These are phyloP conservation scores for Papiliotrema terrestris DNA, from an alignment of 1,284 basidiomycete species.

Conservation along the genomic window DNA sequence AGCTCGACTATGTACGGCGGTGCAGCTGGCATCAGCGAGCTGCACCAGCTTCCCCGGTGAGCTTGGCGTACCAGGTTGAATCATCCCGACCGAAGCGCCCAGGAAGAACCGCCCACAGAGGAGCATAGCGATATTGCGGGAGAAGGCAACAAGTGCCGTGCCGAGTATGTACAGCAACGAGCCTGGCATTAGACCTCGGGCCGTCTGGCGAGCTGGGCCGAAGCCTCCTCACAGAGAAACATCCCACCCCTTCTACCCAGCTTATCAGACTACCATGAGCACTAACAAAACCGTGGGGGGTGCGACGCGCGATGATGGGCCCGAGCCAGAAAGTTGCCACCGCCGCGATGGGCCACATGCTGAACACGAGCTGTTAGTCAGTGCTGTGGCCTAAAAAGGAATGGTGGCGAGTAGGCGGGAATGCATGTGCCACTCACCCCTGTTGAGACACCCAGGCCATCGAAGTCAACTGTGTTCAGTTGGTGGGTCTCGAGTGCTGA, in stretches of 20 bases:
- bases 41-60: neutral
- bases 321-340: constrained; percentile 25
- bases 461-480: constrained; percentile 11
- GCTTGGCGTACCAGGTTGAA: constrained; percentile 13
- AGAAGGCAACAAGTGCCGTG: constrained; percentile 15
- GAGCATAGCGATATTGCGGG: constrained; percentile 19
- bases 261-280: constrained; percentile 12
- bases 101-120: constrained; percentile 20
- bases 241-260: constrained; percentile 21
- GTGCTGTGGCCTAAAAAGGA: neutral
- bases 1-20: constrained; percentile 23
- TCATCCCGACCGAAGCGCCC: constrained; percentile 18
- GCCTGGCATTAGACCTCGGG: constrained; percentile 4
- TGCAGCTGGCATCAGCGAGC: constrained; percentile 9
- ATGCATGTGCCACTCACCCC: constrained; percentile 11
- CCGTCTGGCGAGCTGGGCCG: neutral
- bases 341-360: constrained; percentile 25
- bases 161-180: constrained; percentile 18
- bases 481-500: neutral
- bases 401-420: too few relatives aligned
- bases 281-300: neutral
- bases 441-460: constrained; percentile 20
- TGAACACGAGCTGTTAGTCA: constrained; percentile 20
- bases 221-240: constrained; percentile 15
- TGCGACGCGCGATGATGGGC: constrained; percentile 15